Evolutionary conservation across 106 monocot genomes (phyloP).

Genomic region (Dactylorhiza incarnata): DNA sequence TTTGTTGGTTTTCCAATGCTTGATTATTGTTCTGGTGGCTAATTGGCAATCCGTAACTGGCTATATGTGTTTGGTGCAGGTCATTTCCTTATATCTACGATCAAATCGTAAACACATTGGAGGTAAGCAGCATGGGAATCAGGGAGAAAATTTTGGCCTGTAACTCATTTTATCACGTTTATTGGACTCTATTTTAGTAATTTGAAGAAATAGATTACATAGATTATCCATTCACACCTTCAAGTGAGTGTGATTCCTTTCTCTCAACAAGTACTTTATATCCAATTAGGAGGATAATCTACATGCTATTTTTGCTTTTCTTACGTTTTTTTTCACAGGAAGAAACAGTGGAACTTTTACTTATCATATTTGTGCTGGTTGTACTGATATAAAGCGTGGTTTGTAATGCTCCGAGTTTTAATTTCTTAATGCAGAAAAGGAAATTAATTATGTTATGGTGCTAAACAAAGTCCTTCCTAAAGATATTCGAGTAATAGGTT

Average conservation of each 20-base stretch:
- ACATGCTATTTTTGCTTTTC: background rate
- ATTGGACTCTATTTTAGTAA: background rate
- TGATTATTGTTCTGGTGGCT: background rate
- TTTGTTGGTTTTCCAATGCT: background rate
- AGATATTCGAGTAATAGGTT: slow-evolving; percentile 88
- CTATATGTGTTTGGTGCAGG: slow-evolving; percentile 38
- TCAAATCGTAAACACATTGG: slow-evolving; percentile 46
- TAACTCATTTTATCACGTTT: background rate
- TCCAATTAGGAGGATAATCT: background rate
- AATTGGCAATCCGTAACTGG: background rate
- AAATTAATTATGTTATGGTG: slow-evolving; percentile 93
- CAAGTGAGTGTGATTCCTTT: background rate
- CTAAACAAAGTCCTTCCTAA: slow-evolving; percentile 78
- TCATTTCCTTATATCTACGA: slow-evolving; percentile 75
- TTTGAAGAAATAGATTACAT: slow-evolving; percentile 1
- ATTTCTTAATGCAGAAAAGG: slow-evolving; percentile 12
- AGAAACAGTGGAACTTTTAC: background rate
- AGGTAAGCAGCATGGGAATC: background rate
- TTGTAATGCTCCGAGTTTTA: background rate
- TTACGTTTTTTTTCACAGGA: slow-evolving; percentile 17
- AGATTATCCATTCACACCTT: background rate
- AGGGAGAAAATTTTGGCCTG: slow-evolving; percentile 23
- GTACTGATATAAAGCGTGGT: background rate
- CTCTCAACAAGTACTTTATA: background rate
- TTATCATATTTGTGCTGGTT: background rate